These are phyloP conservation scores for Kazachstania taianensis DNA, from an alignment of 805 yeast genomes.

Conservation along the genomic window DNA sequence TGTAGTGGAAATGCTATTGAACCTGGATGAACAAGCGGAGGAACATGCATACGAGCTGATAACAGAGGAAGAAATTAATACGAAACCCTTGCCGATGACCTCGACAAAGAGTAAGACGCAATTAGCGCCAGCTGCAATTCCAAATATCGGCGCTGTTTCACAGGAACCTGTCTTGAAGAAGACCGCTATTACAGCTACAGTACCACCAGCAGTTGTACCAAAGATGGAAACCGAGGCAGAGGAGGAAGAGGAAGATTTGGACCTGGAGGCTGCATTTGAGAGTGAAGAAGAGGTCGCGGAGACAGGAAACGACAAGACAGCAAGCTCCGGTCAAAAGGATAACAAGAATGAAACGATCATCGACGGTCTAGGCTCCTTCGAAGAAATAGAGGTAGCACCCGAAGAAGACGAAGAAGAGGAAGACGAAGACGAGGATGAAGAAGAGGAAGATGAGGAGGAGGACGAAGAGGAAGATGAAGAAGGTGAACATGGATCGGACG, in stretches of 20 bases:
- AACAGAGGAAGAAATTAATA: constrained; percentile 37
- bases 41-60: constrained; percentile 67
- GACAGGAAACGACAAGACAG: constrained; percentile 23
- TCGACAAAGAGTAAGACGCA: neutral
- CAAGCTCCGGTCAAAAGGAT: neutral
- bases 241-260: constrained; percentile 43
- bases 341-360: no score
- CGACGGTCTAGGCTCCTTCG: constrained; percentile 20
- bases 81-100: constrained; percentile 16
- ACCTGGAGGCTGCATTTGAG: constrained; percentile 46
- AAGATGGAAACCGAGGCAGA: neutral
- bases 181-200: constrained; percentile 3
- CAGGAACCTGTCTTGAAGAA: neutral
- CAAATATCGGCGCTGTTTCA: neutral
- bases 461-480: constrained; percentile 40
- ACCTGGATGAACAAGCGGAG: constrained; percentile 75
- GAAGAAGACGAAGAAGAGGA: constrained; percentile 26
- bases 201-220: constrained; percentile 7
- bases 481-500: constrained; percentile 41
- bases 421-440: constrained; percentile 37
- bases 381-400: constrained; percentile 14
- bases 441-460: constrained; percentile 36
- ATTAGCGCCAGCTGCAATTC: neutral
- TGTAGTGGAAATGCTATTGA: constrained; percentile 64
- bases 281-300: constrained; percentile 28